phyloP scores from a whole-genome alignment of 495 filamentous ascomycete genomes.

The Choiromyces venosus region DNA sequence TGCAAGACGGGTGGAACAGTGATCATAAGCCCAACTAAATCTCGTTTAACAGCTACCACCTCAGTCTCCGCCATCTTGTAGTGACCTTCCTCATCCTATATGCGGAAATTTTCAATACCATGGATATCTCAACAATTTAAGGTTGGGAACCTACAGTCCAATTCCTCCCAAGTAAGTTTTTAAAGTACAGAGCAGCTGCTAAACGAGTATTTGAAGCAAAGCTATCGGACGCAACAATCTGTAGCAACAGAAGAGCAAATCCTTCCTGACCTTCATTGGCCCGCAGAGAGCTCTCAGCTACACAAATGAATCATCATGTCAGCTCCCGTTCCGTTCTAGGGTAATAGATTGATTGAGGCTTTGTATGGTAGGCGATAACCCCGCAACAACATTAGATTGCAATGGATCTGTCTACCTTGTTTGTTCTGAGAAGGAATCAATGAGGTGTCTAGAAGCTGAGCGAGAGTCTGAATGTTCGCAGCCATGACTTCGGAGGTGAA shows the following conservation, averaged over 20 bases:
- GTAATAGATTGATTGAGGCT: conserved; percentile 10
- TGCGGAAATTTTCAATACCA: conserved; percentile 8
- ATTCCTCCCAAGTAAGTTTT: conserved; percentile 91
- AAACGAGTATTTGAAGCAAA: conserved; percentile 71
- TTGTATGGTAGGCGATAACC: conserved; percentile 13
- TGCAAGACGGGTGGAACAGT: conserved; percentile 79
- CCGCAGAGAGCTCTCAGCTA: conserved; percentile 75
- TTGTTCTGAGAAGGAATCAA: conserved; percentile 79
- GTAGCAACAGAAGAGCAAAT: conserved; percentile 82
- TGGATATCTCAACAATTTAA: conserved; percentile 17
- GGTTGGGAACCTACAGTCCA: conserved; percentile 58
- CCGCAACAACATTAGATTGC: conserved; percentile 13
- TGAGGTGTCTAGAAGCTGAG: conserved; percentile 75
- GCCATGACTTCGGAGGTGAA: conserved; percentile 56
- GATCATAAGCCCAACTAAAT: conserved; percentile 95
- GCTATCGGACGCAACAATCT: conserved; percentile 69
- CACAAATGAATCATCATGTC: conserved; percentile 27
- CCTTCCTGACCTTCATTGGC: conserved; percentile 69
- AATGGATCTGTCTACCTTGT: conserved; percentile 64
- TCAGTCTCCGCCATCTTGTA: conserved; percentile 77
- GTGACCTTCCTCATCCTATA: conserved; percentile 78
- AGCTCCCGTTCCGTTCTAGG: conserved; percentile 9
- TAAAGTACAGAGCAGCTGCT: conserved; percentile 90
- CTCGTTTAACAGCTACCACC: conserved; percentile 81
- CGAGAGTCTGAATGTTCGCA: conserved; percentile 63